Evolutionary conservation across 306 rosid species (phyloP), one percentile per base, ranked within the genome.

Genomic region (Bauhinia variegata): DNA sequence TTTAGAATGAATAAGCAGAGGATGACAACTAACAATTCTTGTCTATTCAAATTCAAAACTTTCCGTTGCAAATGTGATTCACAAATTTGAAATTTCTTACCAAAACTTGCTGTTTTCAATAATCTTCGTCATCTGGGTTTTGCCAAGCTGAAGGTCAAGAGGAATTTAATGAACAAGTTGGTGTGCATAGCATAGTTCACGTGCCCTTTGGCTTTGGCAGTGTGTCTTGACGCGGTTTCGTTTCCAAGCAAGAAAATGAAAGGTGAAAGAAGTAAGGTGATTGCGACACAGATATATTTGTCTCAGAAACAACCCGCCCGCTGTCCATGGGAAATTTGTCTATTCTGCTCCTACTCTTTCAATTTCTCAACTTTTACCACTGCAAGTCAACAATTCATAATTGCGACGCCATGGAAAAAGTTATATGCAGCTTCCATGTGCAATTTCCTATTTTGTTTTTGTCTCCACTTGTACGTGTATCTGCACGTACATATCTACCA

Each of bases 181-280:
- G 3, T 53, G 0, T 16, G 37, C 48, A 34, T 2, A 23, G 42
- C 10, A 51, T 18, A 63, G n/a, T n/a, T n/a, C n/a, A n/a, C n/a
- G n/a, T n/a, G n/a, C n/a, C n/a, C n/a, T n/a, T 43, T 16, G 17
- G 6, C 9, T 54, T 56, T 7, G 42, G 32, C 55, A 17, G 66
- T 56, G 54, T 61, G 9, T 75, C 31, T 63, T 38, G n/a, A 85
- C 88, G 89, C 86, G 89, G 81, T 85, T 85, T 79, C 43, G 10
- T 73, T 72, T 65, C 63, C 10, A 54, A 58, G 63, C 67, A 68
- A 63, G 74, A 44, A 75, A 78, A 66, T 56, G 73, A 44, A 47
- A 48, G 49, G 49, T 39, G 84, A 82, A n/a, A n/a, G n/a, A n/a
- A n/a, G n/a, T n/a, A n/a, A n/a, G n/a, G n/a, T n/a, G n/a, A n/a